phyloP scores from a whole-genome alignment of 192 early-diverging fungal species.

The Gonapodya sp. region DNA sequence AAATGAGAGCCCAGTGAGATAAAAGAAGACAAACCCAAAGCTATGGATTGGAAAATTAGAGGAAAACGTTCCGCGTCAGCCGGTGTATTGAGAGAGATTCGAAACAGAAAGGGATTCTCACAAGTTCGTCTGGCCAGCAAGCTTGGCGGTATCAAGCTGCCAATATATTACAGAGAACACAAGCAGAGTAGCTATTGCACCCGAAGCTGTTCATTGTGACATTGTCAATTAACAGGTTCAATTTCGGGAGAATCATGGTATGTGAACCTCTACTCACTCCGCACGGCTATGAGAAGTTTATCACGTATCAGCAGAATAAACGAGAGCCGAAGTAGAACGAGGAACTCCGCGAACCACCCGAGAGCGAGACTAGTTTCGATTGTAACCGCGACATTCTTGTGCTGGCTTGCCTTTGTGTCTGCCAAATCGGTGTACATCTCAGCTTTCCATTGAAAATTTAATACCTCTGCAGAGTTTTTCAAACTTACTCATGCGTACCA shows the following conservation, averaged over 20 bases:
- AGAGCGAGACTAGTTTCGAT: not conserved
- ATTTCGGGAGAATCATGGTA: too few relatives aligned
- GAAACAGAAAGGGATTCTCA: too few relatives aligned
- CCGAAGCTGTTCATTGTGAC: not conserved
- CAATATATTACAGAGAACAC: not conserved
- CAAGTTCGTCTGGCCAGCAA: not conserved
- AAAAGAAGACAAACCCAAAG: not conserved
- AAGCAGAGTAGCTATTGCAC: not conserved
- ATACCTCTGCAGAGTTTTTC: too few relatives aligned
- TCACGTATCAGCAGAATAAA: not conserved
- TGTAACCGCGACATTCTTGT: not conserved
- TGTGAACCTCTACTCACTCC: not conserved
- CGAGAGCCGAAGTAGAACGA: not conserved
- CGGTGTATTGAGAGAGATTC: too few relatives aligned
- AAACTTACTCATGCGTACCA: not conserved
- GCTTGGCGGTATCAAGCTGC: not conserved
- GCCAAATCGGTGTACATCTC: not conserved
- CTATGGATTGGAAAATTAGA: not conserved
- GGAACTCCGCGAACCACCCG: not conserved
- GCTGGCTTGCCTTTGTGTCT: not conserved
- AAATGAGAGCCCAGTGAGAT: not conserved
- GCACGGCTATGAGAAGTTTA: not conserved
- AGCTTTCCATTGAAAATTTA: too few relatives aligned
- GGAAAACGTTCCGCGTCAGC: too few relatives aligned
- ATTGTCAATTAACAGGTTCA: not conserved